Conservation (phyloP, 2,329 filamentous ascomycete species). For the Cladosporium sphaerospermum region DNA sequence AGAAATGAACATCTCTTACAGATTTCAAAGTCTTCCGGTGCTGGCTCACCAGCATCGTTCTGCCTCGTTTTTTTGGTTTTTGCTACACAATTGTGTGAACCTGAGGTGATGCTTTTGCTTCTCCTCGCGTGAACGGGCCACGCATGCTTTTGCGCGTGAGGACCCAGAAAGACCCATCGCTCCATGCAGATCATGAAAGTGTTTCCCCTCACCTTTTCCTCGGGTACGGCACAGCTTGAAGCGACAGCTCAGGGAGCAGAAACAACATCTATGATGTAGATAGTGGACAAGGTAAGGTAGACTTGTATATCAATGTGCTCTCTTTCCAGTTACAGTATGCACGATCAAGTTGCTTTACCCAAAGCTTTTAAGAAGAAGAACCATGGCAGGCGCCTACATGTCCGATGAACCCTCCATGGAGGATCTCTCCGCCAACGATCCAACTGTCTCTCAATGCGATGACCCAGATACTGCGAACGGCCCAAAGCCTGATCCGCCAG, state of each 20-base stretch:
- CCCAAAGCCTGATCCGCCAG: constrained; percentile 17
- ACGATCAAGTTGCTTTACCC: neutral
- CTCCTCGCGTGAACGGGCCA: too few species aligned
- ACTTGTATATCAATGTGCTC: neutral
- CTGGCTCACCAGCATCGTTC: neutral
- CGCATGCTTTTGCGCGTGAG: neutral
- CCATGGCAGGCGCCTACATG: constrained; percentile 13
- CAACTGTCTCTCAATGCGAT: constrained; percentile 16
- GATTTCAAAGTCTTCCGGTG: neutral
- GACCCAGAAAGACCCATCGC: neutral
- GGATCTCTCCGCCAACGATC: constrained; percentile 19
- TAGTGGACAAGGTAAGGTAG: neutral
- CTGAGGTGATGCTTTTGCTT: neutral
- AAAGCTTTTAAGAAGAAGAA: neutral
- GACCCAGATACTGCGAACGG: constrained; percentile 21
- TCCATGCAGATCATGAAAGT: neutral
- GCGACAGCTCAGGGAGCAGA: too few species aligned
- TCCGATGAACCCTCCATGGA: constrained; percentile 1
- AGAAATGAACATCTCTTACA: neutral
- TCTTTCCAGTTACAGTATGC: neutral
- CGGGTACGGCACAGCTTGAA: too few species aligned
- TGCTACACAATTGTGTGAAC: neutral
- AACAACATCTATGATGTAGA: neutral
- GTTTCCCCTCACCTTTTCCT: too few species aligned
- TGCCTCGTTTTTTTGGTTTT: neutral